Percentiles rank a stretch among this genome's conserved stretches.
Conservation (phyloP, 768 basidiomycete species). For the Leucogyrophana mollusca region DNA sequence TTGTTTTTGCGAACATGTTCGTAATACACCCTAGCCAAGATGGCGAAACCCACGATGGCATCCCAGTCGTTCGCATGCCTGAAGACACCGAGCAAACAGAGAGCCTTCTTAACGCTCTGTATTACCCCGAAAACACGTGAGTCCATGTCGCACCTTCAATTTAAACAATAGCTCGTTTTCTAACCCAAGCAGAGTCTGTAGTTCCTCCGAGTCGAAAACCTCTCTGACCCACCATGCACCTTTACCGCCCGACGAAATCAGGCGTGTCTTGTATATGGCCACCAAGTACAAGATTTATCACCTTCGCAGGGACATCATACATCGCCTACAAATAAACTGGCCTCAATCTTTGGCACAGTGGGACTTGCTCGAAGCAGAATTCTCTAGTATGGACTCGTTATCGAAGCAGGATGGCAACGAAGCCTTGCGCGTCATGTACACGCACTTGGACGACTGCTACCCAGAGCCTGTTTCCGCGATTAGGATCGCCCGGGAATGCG, state of each 20-base stretch:
- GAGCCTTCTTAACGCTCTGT: constrained; percentile 8
- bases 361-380: constrained; percentile 5
- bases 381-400: too few species aligned
- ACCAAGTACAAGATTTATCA: constrained; percentile 35
- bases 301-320: constrained; percentile 27
- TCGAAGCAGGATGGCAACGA: too few species aligned
- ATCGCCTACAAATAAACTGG: constrained; percentile 33
- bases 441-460: background rate
- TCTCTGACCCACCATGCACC: too few species aligned
- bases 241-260: background rate
- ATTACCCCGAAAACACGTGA: constrained; percentile 2
- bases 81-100: constrained; percentile 10
- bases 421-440: too few species aligned
- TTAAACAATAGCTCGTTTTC: too few species aligned
- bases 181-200: too few species aligned
- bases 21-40: background rate
- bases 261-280: constrained; percentile 30
- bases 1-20: constrained; percentile 9
- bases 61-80: constrained; percentile 9
- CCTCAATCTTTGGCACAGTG: constrained; percentile 22
- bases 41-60: constrained; percentile 10
- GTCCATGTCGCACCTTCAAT: too few species aligned
- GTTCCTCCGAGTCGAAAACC: too few species aligned
- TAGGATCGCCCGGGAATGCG: constrained; percentile 37
- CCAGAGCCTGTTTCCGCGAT: constrained; percentile 26